Percentiles rank a stretch among this genome's conserved stretches.
phyloP scores from a whole-genome alignment of 345 rosid species.

The Isatis tinctoria region DNA sequence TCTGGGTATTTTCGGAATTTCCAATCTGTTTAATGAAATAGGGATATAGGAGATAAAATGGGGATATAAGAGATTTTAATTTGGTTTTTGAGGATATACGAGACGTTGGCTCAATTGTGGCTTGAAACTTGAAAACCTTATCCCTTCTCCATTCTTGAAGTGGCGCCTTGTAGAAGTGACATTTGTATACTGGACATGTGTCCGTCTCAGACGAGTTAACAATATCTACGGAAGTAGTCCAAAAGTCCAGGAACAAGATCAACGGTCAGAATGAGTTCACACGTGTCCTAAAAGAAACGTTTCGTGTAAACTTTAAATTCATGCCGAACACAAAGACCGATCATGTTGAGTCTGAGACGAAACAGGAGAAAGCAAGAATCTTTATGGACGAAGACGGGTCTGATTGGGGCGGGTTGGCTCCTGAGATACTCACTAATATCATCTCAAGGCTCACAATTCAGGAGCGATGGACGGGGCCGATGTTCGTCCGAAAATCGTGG shows the following conservation, averaged over 20 bases:
- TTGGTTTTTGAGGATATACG: too few species aligned
- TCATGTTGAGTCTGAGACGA: not conserved
- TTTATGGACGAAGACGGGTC: slow-evolving; percentile 16
- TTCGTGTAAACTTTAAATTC: not conserved
- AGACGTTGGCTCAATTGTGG: slow-evolving; percentile 1
- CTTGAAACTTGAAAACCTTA: slow-evolving; percentile 7
- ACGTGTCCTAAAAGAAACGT: slow-evolving; percentile 14
- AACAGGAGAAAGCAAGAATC: not conserved
- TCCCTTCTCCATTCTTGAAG: slow-evolving; percentile 19
- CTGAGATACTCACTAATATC: slow-evolving; percentile 65
- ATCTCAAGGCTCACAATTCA: slow-evolving; percentile 57
- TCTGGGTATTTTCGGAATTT: too few species aligned
- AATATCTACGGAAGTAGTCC: not conserved
- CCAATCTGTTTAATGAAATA: too few species aligned
- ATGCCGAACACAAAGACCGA: slow-evolving; percentile 1
- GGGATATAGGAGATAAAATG: too few species aligned
- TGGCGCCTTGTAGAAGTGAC: not conserved
- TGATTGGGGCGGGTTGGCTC: slow-evolving; percentile 77
- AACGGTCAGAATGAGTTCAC: not conserved
- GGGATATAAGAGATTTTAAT: too few species aligned
- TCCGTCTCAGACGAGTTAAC: not conserved
- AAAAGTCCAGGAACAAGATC: slow-evolving; percentile 20
- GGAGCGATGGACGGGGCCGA: slow-evolving; percentile 77
- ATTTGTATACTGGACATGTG: slow-evolving; percentile 14
- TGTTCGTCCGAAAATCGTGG: slow-evolving; percentile 78